Evolutionary conservation across 1,284 basidiomycete species (phyloP).

Genomic region (Ceratobasidium papillatum): DNA sequence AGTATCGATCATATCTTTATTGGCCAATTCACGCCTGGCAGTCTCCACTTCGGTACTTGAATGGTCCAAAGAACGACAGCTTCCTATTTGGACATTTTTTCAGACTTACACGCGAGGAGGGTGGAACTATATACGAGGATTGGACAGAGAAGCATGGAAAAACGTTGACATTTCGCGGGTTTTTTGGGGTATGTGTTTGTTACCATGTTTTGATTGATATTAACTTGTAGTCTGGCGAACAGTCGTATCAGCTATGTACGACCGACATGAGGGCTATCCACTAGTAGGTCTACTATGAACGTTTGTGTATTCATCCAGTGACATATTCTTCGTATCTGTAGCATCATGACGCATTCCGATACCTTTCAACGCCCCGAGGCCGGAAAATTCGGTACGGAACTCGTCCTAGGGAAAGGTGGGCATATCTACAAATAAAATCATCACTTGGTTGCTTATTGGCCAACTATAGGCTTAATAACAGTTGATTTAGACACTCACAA

Average conservation of each 20-base stretch:
- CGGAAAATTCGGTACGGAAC: not conserved
- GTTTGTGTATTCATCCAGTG: not conserved
- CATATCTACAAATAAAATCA: not conserved
- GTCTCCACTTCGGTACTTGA: slow-evolving; percentile 21
- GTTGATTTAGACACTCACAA: slow-evolving; percentile 22
- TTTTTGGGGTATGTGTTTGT: slow-evolving; percentile 23
- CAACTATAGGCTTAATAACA: not conserved
- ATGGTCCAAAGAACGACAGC: slow-evolving; percentile 19
- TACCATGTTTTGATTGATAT: not conserved
- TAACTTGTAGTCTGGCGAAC: not conserved
- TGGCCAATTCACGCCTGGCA: slow-evolving; percentile 7
- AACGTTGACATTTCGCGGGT: slow-evolving; percentile 21
- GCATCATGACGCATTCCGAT: not conserved
- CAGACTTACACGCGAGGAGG: slow-evolving; percentile 1
- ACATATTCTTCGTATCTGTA: not conserved
- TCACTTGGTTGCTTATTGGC: not conserved
- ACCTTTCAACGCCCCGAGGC: not conserved
- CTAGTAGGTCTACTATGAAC: not conserved
- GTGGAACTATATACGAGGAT: slow-evolving; percentile 1
- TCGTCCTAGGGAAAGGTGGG: slow-evolving; percentile 39
- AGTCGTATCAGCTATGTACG: slow-evolving; percentile 14
- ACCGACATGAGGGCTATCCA: slow-evolving; percentile 39
- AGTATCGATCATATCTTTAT: not conserved
- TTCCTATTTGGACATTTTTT: slow-evolving; percentile 37
- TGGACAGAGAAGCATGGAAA: slow-evolving; percentile 39